These are phyloP conservation scores for Hypoxylon sp. DNA, from an alignment of 2,329 filamentous ascomycete species.

Conservation along the genomic window DNA sequence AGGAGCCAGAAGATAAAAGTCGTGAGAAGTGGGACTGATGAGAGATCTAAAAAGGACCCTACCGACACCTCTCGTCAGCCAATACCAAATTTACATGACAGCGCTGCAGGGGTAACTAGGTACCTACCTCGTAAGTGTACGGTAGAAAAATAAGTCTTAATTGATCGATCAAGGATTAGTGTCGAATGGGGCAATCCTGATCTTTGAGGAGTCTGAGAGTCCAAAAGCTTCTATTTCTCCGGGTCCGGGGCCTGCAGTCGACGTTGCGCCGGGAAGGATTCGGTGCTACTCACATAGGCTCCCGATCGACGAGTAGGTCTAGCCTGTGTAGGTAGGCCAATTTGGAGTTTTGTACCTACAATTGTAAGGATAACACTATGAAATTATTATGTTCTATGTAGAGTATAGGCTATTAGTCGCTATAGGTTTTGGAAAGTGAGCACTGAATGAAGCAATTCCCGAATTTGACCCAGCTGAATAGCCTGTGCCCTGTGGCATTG, in stretches of 20 bases:
- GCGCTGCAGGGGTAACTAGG: slow-evolving; percentile 18
- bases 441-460: neutral
- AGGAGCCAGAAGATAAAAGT: slow-evolving; percentile 14
- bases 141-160: slow-evolving; percentile 26
- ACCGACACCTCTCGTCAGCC: slow-evolving; percentile 31
- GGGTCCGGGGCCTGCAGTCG: slow-evolving; percentile 14
- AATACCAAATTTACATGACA: slow-evolving; percentile 9
- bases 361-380: neutral
- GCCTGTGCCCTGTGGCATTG: neutral
- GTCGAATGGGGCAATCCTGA: slow-evolving; percentile 24
- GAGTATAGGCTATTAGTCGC: neutral
- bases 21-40: slow-evolving; percentile 27
- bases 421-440: neutral
- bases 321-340: slow-evolving; percentile 16
- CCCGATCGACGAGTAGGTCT: slow-evolving; percentile 22
- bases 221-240: slow-evolving; percentile 11
- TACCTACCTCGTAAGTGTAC: neutral
- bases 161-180: slow-evolving; percentile 25
- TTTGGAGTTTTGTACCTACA: neutral
- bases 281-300: slow-evolving; percentile 16
- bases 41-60: slow-evolving; percentile 29
- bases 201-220: slow-evolving; percentile 11
- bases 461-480: neutral
- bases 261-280: slow-evolving; percentile 38
- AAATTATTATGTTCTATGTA: neutral